A percentile compares a stretch with the other conserved stretches of the same genome.
Conservation (phyloP, 2,329 filamentous ascomycete species). For the Nothopassalora personata region DNA sequence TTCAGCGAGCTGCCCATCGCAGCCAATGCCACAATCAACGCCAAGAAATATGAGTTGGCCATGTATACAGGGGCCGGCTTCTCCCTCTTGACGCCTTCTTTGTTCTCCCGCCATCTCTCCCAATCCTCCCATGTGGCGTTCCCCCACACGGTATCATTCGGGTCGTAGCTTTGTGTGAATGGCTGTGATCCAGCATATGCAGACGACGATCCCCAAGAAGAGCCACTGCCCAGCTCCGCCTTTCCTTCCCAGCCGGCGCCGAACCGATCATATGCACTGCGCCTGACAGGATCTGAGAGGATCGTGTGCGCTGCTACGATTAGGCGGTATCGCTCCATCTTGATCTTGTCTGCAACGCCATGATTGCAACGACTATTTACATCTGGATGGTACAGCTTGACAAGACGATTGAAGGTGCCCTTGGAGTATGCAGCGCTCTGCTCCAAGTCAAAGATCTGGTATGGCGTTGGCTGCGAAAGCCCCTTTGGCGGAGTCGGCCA, state of each 20-base stretch:
- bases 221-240: constrained; percentile 28
- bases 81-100: constrained; percentile 34
- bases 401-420: constrained; percentile 77
- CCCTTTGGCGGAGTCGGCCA: constrained; percentile 36
- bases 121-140: constrained; percentile 99
- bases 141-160: constrained; percentile 49
- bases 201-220: constrained; percentile 13
- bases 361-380: constrained; percentile 43
- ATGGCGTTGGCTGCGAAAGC: constrained; percentile 64
- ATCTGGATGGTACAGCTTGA: constrained; percentile 95
- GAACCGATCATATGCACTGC: constrained; percentile 73
- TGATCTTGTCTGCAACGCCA: constrained; percentile 53
- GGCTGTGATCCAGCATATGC: constrained; percentile 24
- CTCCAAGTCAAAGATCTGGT: constrained; percentile 71
- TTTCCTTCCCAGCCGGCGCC: constrained; percentile 71
- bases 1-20: constrained; percentile 68
- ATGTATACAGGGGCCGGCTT: constrained; percentile 58
- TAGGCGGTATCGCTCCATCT: constrained; percentile 84
- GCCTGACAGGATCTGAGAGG: constrained; percentile 72
- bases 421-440: constrained; percentile 71
- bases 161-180: constrained; percentile 32
- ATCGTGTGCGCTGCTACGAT: constrained; percentile 84
- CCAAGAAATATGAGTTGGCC: constrained; percentile 72
- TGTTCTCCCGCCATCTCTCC: constrained; percentile 66
- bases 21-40: constrained; percentile 64